A percentile compares a stretch with the other conserved stretches of the same genome.
phyloP scores from a whole-genome alignment of 352 stramenopile species.

The Phytophthora multivora region DNA sequence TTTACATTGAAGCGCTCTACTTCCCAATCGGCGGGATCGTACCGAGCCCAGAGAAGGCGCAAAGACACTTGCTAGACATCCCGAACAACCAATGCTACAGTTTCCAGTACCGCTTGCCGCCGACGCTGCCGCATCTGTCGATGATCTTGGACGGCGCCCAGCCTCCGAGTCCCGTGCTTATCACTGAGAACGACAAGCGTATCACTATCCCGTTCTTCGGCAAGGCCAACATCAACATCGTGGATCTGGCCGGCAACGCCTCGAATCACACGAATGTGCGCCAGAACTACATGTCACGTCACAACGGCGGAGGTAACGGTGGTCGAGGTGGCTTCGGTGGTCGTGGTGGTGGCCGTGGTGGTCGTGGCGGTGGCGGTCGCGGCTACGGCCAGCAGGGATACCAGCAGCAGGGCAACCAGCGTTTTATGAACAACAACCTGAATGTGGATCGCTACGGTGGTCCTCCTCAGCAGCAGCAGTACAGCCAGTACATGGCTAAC shows the following conservation, averaged over 20 bases:
- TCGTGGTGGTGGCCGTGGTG: conserved; percentile 29
- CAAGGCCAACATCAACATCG: conserved; percentile 86
- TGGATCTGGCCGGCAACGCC: conserved; percentile 70
- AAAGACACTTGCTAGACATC: conserved; percentile 73
- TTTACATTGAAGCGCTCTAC: conserved; percentile 73
- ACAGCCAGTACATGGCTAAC: conserved; percentile 82
- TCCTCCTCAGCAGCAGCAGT: conserved; percentile 46
- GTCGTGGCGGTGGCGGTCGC: conserved; percentile 22
- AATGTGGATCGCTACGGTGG: conserved; percentile 63
- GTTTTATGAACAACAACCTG: conserved; percentile 62
- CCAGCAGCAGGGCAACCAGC: conserved; percentile 45
- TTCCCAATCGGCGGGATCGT: conserved; percentile 80
- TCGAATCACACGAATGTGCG: conserved; percentile 62
- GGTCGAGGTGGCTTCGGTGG: conserved; percentile 34
- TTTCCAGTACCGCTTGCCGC: conserved; percentile 76
- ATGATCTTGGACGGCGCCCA: conserved; percentile 60
- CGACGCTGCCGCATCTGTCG: conserved; percentile 57
- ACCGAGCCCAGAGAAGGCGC: conserved; percentile 77
- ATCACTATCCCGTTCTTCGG: conserved; percentile 85
- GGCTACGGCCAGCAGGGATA: conserved; percentile 36
- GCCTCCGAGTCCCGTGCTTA: conserved; percentile 43
- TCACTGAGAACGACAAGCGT: conserved; percentile 62
- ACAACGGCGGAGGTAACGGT: conserved; percentile 36
- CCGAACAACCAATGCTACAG: conserved; percentile 89
- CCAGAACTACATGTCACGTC: conserved; percentile 48